These are phyloP conservation scores for Aspergillus quadricinctus DNA, from an alignment of 2,329 filamentous ascomycete species.

Conservation along the genomic window DNA sequence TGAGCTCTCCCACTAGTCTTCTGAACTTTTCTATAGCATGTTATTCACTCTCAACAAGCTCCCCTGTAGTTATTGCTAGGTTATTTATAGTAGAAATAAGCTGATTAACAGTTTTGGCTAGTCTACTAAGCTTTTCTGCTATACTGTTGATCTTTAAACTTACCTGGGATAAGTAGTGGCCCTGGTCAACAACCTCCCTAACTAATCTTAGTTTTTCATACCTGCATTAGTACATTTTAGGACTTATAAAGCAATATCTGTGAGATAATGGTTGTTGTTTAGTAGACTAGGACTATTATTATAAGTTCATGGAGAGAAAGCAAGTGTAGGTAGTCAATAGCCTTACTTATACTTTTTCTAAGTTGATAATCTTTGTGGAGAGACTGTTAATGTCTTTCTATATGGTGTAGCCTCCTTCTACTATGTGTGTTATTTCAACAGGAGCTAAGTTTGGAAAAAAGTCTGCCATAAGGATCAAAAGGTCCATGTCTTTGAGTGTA, in stretches of 20 bases:
- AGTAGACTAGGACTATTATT: background rate
- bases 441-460: background rate
- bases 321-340: background rate
- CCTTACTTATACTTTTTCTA: background rate
- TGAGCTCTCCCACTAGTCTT: background rate
- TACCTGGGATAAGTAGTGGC: background rate
- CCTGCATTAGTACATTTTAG: background rate
- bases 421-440: background rate
- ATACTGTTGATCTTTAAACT: background rate
- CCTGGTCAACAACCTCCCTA: background rate
- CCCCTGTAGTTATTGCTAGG: background rate
- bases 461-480: background rate
- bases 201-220: background rate
- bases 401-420: background rate
- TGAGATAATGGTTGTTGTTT: background rate
- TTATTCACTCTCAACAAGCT: background rate
- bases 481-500: background rate
- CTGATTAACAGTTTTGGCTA: background rate
- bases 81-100: background rate
- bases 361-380: background rate
- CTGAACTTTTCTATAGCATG: background rate
- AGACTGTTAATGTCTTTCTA: background rate
- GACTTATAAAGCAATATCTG: background rate
- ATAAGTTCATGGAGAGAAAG: background rate
- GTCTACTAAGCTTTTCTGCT: background rate